These are phyloP conservation scores for Annulohypoxylon nitens DNA, from an alignment of 495 filamentous ascomycete species.

Conservation along the genomic window DNA sequence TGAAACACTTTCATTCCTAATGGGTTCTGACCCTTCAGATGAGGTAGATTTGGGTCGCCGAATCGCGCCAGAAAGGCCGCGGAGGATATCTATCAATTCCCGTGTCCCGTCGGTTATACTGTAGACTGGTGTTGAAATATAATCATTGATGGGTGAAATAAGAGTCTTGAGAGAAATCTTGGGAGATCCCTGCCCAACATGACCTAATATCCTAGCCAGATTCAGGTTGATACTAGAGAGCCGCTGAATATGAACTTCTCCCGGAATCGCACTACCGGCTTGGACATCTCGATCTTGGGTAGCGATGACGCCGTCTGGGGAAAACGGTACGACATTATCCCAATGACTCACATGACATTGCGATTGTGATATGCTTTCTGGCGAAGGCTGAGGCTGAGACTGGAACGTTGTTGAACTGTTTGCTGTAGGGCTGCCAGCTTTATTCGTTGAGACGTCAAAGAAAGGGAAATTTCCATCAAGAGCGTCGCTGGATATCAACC, in stretches of 20 bases:
- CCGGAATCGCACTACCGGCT: background rate
- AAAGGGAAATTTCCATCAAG: constrained; percentile 19
- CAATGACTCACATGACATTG: background rate
- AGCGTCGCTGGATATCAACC: constrained; percentile 17
- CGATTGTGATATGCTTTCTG: background rate
- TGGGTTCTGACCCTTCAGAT: background rate
- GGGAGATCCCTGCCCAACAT: constrained; percentile 20
- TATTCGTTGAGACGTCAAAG: background rate
- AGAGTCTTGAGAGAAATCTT: constrained; percentile 24
- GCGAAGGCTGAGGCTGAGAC: background rate
- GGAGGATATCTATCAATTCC: constrained; percentile 33
- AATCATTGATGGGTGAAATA: constrained; percentile 17
- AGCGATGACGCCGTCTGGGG: background rate
- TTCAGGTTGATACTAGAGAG: constrained; percentile 39
- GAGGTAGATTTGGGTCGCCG: background rate
- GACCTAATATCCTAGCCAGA: constrained; percentile 24
- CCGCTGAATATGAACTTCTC: constrained; percentile 23
- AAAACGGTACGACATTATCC: background rate
- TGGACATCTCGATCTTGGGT: constrained; percentile 8
- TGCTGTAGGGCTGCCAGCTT: background rate
- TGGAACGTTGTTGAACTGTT: background rate
- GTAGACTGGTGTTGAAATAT: constrained; percentile 20
- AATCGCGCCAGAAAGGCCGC: background rate
- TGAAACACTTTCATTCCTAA: background rate
- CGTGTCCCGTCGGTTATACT: constrained; percentile 29